phyloP scores from a whole-genome alignment of 306 rosid species.

The Ormosia emarginata region DNA sequence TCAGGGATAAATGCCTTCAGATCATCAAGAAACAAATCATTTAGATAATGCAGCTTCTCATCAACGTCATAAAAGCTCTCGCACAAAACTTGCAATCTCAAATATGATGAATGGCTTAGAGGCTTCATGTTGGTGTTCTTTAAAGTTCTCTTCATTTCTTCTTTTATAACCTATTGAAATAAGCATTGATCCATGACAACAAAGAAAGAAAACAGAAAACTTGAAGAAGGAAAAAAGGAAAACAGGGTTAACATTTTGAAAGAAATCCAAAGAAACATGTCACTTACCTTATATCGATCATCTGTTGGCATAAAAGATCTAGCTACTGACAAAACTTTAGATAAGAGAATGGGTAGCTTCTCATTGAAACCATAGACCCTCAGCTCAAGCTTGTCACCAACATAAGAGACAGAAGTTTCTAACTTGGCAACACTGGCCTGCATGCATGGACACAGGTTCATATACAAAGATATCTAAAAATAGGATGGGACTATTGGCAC shows the following conservation, averaged over 20 bases:
- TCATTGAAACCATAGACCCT: conserved; percentile 89
- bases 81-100: conserved; percentile 75
- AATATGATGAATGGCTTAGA: conserved; percentile 74
- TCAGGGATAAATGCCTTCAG: conserved; percentile 65
- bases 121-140: conserved; percentile 94
- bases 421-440: conserved; percentile 95
- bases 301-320: conserved; percentile 68
- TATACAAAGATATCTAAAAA: conserved; percentile 6
- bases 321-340: conserved; percentile 57
- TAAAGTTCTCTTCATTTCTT: conserved; percentile 73
- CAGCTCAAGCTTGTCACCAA: conserved; percentile 79
- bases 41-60: conserved; percentile 53
- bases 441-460: conserved; percentile 8
- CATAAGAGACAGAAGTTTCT: conserved; percentile 79
- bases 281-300: conserved; percentile 69
- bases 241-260: neutral
- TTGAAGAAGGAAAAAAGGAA: neutral
- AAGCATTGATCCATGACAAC: conserved; percentile 17
- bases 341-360: conserved; percentile 75
- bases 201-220: conserved; percentile 20
- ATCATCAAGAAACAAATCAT: conserved; percentile 60
- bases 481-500: neutral
- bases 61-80: conserved; percentile 70
- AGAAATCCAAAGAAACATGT: conserved; percentile 5
- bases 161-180: conserved; percentile 70